Evolutionary conservation across 2,329 filamentous ascomycete species (phyloP), one percentile per base, ranked within the genome.

Genomic region (Epichloe gansuensis): DNA sequence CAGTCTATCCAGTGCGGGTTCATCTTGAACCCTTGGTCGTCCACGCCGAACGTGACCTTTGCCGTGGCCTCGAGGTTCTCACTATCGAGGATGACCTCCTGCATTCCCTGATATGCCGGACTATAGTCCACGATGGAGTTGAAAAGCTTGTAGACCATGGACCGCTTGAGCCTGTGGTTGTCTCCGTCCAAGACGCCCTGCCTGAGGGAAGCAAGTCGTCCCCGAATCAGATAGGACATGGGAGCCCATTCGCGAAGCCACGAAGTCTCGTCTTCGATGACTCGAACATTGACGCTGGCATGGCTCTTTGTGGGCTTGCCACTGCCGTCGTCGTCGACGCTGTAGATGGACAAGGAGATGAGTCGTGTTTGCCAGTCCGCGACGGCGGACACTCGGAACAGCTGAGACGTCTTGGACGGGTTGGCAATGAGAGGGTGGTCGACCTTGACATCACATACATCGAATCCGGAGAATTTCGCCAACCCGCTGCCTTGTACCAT

Each of bases 91-190:
- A 82, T 72, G 6, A 83, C 77, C 52, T 80, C 76, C 41, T 81
- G 72, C 68, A 82, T 81, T 25, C 78, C 80, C 50, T 70, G 72
- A 62, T 78, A 83, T 39, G 70, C 70, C 8, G 62, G 64, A 15
- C 72, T 69, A 56, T 82, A 83, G 59, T 81, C 76, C 5, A 82
- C 80, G 0, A 82, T 73, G 11, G 66, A 60, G 8, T 57, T 51
- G 59, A 81, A 80, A 1, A 81, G 76, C 69, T 90, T 91, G 76
- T 93, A 93, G 4, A 62, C 41, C 41, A 65, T 58, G 15, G 53
- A 17, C 17, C 38, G 38, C 13, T 9, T 17, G 17, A 41, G 38
- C 17, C 8, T 41, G 13, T 15, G 13, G 17, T n/a, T 41, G 17
- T n/a, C 17, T n/a, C 51, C 13, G 54, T 55, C 4, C 60, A 59